These are phyloP conservation scores for Erythrophleum fordii DNA, from an alignment of 306 rosid genomes.

Conservation along the genomic window DNA sequence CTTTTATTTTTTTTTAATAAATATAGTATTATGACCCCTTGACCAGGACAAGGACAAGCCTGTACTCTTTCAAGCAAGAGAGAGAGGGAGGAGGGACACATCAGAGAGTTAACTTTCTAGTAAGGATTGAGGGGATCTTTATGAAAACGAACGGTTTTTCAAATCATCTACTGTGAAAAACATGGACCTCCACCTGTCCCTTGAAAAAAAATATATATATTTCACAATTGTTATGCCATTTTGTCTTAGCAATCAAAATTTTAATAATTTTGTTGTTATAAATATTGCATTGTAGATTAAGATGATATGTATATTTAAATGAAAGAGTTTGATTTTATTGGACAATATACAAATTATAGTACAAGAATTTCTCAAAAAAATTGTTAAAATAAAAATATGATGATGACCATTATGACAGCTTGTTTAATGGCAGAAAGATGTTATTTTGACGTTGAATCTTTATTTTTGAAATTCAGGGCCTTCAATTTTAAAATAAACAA, in stretches of 20 bases:
- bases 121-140: slow-evolving; percentile 2
- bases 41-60: slow-evolving; percentile 15
- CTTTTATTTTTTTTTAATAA: slow-evolving; percentile 3
- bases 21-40: neutral
- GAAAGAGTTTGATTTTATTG: too few relatives aligned
- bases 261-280: too few relatives aligned
- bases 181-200: too few relatives aligned
- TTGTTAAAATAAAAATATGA: neutral
- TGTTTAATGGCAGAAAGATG: neutral
- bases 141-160: neutral
- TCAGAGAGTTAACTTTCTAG: too few relatives aligned
- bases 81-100: too few relatives aligned
- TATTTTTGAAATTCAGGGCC: neutral
- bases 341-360: too few relatives aligned
- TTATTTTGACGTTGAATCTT: neutral
- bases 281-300: too few relatives aligned
- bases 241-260: too few relatives aligned
- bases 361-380: neutral
- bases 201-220: too few relatives aligned
- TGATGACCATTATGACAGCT: neutral
- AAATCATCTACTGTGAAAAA: too few relatives aligned
- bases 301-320: too few relatives aligned
- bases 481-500: neutral
- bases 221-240: too few relatives aligned
- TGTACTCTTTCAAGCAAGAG: neutral